Evolutionary conservation across 192 early-diverging fungal genomes (phyloP).

Genomic region (Coemansia sp.): DNA sequence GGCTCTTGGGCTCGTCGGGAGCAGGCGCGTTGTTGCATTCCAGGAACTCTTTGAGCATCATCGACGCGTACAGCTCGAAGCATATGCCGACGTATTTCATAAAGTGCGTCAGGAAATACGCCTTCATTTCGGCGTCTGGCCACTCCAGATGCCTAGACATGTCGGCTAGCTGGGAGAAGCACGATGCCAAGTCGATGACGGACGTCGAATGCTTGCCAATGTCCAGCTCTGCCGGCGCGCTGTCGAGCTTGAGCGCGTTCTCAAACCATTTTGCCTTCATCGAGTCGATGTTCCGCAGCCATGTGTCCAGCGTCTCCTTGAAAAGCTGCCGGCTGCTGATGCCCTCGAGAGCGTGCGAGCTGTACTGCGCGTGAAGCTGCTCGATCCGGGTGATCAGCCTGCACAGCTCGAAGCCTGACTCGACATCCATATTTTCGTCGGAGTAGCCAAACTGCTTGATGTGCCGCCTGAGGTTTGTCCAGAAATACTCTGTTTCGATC

Average conservation of each 20-base stretch:
- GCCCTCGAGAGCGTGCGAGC: slow-evolving; percentile 12
- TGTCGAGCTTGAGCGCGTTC: slow-evolving; percentile 50
- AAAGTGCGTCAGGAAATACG: slow-evolving; percentile 45
- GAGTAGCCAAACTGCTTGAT: slow-evolving; percentile 44
- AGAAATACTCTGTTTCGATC: slow-evolving; percentile 44
- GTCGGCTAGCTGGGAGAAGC: slow-evolving; percentile 50
- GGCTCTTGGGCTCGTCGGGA: slow-evolving; percentile 20
- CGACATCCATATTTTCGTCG: slow-evolving; percentile 24
- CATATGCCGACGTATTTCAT: slow-evolving; percentile 38
- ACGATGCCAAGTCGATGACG: slow-evolving; percentile 47
- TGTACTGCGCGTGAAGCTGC: slow-evolving; percentile 27
- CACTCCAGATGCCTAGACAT: slow-evolving; percentile 37
- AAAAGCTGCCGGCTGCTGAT: slow-evolving; percentile 43
- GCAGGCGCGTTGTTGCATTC: slow-evolving; percentile 18
- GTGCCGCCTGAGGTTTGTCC: slow-evolving; percentile 28
- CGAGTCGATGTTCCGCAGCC: slow-evolving; percentile 41
- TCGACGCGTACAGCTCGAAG: slow-evolving; percentile 47
- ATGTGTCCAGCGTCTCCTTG: slow-evolving; percentile 24
- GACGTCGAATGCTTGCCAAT: slow-evolving; percentile 54
- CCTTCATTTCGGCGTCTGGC: slow-evolving; percentile 49
- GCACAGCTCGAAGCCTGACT: slow-evolving; percentile 42
- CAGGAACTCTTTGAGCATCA: slow-evolving; percentile 49
- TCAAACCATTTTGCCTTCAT: slow-evolving; percentile 38
- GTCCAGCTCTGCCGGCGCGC: slow-evolving; percentile 25
- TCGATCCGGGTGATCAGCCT: slow-evolving; percentile 32